Conservation (phyloP, 768 basidiomycete genomes). For the Dacryopinax spathularia region DNA sequence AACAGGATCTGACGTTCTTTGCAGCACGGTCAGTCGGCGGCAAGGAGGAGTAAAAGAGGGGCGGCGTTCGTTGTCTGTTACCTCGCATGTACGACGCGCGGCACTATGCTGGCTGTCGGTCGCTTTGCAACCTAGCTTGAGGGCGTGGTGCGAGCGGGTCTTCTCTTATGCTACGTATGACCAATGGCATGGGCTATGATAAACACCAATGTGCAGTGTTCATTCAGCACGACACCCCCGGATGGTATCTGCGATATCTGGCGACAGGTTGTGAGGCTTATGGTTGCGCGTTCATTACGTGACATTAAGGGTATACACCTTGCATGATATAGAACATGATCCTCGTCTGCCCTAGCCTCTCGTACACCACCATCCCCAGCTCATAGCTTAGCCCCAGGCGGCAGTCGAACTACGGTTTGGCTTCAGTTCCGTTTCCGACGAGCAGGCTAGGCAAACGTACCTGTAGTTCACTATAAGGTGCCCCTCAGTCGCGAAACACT, state of each 20-base stretch:
- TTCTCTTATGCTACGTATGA: background rate
- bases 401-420: slow-evolving; percentile 39
- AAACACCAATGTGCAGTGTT: too few species aligned
- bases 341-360: too few species aligned
- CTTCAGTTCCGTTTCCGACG: background rate
- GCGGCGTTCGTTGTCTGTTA: background rate
- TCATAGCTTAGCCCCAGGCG: slow-evolving; percentile 40
- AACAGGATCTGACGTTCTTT: background rate
- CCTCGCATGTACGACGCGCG: background rate
- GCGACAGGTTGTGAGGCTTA: too few species aligned
- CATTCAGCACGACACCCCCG: too few species aligned
- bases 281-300: background rate
- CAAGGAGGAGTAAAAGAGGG: slow-evolving; percentile 1
- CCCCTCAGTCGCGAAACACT: slow-evolving; percentile 79
- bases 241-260: too few species aligned
- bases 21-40: slow-evolving; percentile 3
- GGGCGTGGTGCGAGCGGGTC: background rate
- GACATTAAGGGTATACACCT: slow-evolving; percentile 1
- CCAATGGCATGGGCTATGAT: slow-evolving; percentile 1
- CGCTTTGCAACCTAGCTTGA: background rate
- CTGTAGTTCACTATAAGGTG: slow-evolving; percentile 89
- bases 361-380: background rate
- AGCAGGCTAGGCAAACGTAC: slow-evolving; percentile 25
- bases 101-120: background rate
- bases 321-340: slow-evolving; percentile 1